phyloP scores from a whole-genome alignment of 2,329 filamentous ascomycete species.

The Tympanopsis confertula region DNA sequence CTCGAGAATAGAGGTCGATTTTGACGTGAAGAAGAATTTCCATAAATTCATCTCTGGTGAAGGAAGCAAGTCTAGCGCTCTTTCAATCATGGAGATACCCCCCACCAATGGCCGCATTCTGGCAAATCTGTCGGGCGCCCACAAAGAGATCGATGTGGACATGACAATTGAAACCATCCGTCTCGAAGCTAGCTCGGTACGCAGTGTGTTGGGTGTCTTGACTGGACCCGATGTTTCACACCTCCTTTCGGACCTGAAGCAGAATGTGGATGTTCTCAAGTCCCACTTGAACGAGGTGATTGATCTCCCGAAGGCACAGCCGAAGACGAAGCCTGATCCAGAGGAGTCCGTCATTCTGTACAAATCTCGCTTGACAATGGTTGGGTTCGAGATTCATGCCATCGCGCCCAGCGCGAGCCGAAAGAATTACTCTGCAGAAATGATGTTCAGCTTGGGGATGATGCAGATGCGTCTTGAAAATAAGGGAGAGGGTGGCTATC shows the following conservation, averaged over 20 bases:
- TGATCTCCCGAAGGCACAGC: slow-evolving; percentile 20
- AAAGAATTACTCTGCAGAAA: background rate
- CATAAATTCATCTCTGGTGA: slow-evolving; percentile 68
- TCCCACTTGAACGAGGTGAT: slow-evolving; percentile 57
- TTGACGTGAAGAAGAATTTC: slow-evolving; percentile 77
- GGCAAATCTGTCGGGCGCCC: slow-evolving; percentile 43
- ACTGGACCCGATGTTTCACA: slow-evolving; percentile 77
- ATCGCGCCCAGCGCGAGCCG: background rate
- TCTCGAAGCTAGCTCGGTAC: slow-evolving; percentile 81
- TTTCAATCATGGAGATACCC: slow-evolving; percentile 73
- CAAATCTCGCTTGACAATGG: slow-evolving; percentile 34
- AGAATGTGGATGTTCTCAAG: slow-evolving; percentile 57
- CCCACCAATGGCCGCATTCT: slow-evolving; percentile 75
- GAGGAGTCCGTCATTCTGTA: slow-evolving; percentile 48
- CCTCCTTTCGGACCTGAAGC: slow-evolving; percentile 64
- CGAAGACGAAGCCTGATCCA: slow-evolving; percentile 8
- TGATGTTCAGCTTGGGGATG: background rate
- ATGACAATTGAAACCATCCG: slow-evolving; percentile 71
- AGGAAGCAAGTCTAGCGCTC: slow-evolving; percentile 47
- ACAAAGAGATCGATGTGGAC: slow-evolving; percentile 57
- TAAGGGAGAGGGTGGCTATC: background rate
- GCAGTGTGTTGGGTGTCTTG: slow-evolving; percentile 69
- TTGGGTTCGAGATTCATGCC: background rate
- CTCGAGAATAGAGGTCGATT: slow-evolving; percentile 71
- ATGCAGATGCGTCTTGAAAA: slow-evolving; percentile 1